Base-by-base conservation (phyloP, 257 asterid species). In the Nicotiana knightiana region DNA sequence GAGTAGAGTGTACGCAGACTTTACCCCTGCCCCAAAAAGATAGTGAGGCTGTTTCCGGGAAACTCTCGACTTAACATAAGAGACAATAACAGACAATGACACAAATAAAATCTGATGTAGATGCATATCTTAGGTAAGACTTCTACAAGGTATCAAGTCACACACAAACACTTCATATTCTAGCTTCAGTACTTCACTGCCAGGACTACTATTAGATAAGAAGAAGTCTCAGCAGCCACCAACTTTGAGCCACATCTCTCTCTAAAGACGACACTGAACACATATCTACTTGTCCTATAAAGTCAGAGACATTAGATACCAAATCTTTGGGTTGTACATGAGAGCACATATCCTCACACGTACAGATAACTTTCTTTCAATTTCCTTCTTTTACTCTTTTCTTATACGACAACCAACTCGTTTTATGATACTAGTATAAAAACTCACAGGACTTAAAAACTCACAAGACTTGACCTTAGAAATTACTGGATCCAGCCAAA, bases 81-180 rank as follows among this genome's bases (percentile, higher is more conserved):
- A 21, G 24, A 21, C 24, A 21, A 21, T 71, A 71, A 71, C 21
- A 71, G 39, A 9, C 15, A 33, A 73, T 26, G 62, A 24, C 62
- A 73, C 79, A 73, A 12, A 21, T 37, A 73, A 73, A 26, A 43
- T 13, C 62, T 73, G 39, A 48, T 73, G 51, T 73, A 53, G 32
- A 5, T 70, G 78, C 21, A 46, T 33, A 73, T 26, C 79, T 46
- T 46, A 24, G 28, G 33, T 46, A 71, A 71, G 39, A 71, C 61
- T 71, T 71, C 79, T 39, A 70, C 10, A 39, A 70, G 77, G 43
- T 21, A 9, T n/a, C 77, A 70, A 70, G 12, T 70, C 77, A 70
- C 57, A 68, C 57, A 70, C 77, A 70, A 71, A 71, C 37, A 43
- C 21, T 51, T 51, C 12, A 71, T 71, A 46, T 71, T 12, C 61